Percentiles rank a stretch among this genome's conserved stretches.
These are phyloP conservation scores for Mycena olivaceomarginata DNA, from an alignment of 768 basidiomycete species.

Conservation along the genomic window DNA sequence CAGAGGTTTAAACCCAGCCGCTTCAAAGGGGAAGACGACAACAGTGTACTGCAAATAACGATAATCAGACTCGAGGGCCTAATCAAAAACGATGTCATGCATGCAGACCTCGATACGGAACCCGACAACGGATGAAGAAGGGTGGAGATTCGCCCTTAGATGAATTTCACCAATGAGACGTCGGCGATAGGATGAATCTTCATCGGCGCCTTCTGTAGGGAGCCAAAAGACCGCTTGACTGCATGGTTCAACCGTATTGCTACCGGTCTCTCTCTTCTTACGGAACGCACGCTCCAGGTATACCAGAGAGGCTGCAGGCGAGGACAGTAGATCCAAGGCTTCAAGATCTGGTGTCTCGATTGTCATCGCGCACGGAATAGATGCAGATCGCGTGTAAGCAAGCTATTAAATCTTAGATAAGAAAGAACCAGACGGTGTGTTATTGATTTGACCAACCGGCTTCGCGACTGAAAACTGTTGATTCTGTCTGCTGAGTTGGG, in stretches of 20 bases:
- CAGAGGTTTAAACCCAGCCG: too few relatives aligned
- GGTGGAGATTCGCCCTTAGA: slow-evolving; percentile 20
- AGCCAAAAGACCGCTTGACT: slow-evolving; percentile 39
- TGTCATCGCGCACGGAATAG: slow-evolving; percentile 29
- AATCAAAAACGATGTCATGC: too few relatives aligned
- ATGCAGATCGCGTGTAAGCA: slow-evolving; percentile 26
- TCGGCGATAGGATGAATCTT: slow-evolving; percentile 14
- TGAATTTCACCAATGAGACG: slow-evolving; percentile 40
- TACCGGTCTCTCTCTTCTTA: not conserved
- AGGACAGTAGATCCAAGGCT: slow-evolving; percentile 30
- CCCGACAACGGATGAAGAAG: slow-evolving; percentile 15
- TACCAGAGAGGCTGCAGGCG: slow-evolving; percentile 25
- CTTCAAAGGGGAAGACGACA: too few relatives aligned
- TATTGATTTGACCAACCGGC: slow-evolving; percentile 20
- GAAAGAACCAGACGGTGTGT: not conserved
- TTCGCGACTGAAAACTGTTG: slow-evolving; percentile 35
- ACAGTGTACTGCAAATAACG: too few relatives aligned
- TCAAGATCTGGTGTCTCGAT: slow-evolving; percentile 28
- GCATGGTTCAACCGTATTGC: slow-evolving; percentile 11
- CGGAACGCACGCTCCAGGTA: slow-evolving; percentile 30
- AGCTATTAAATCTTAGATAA: slow-evolving; percentile 24
- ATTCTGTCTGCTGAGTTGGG: not conserved
- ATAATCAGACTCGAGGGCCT: too few relatives aligned
- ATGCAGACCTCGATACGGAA: slow-evolving; percentile 31
- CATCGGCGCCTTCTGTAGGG: slow-evolving; percentile 25